Conservation (phyloP, 257 asterid genomes). For the Petrea volubilis region DNA sequence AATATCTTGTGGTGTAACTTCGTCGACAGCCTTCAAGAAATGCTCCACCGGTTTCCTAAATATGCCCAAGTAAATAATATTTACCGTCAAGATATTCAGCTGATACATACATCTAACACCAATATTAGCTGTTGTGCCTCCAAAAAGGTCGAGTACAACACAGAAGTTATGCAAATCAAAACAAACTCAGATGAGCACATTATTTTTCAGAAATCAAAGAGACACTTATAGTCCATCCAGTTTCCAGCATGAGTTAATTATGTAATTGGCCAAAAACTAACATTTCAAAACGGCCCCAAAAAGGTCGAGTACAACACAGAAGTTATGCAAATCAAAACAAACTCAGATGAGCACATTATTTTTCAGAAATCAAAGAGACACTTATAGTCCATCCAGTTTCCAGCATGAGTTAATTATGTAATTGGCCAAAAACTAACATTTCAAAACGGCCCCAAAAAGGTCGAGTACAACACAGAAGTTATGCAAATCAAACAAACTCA, state of each 20-base stretch:
- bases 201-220: background rate
- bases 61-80: background rate
- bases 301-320: background rate
- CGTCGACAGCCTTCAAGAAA: conserved; percentile 70
- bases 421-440: background rate
- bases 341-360: background rate
- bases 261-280: background rate
- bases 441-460: background rate
- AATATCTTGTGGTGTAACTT: conserved; percentile 58
- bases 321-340: background rate
- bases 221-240: background rate
- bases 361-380: background rate
- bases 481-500: background rate
- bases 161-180: background rate
- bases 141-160: background rate
- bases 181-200: background rate
- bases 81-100: background rate
- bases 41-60: conserved; percentile 82
- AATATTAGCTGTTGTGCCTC: background rate
- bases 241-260: background rate
- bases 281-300: background rate
- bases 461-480: background rate
- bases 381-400: background rate
- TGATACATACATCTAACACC: background rate
- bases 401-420: background rate